Base-by-base conservation (phyloP, 225 moss, liverwort and hornwort genomes). In the Bryoerythrophyllum caledonicum region DNA sequence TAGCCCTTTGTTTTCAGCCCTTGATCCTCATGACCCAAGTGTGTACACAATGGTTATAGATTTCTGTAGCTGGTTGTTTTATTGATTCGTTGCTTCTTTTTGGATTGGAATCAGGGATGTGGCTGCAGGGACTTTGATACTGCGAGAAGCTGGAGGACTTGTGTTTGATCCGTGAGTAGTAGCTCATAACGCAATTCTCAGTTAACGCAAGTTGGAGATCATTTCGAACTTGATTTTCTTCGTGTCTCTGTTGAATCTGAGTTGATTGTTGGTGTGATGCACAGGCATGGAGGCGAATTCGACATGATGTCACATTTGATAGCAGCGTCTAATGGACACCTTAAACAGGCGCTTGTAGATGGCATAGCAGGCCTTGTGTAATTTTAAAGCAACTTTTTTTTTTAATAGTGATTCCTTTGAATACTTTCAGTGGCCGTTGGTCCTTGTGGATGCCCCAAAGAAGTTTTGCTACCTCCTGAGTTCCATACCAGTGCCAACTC, bases 111-210 rank as follows among this genome's bases (percentile, higher is more conserved):
- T 35, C 83, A 94, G 92, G 96, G 99, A 99, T 76, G 95, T 99
- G n/a, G 99, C 95, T 54, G 99, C 88, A 2, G 99, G 99, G 56
- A 87, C 80, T 62, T 67, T 95, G 81, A 99, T 99, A 21, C 68
- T 90, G 20, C 81, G 91, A 80, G 95, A 99, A 74, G 99, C 99
- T 38, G 99, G 99, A 19, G 95, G 99, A 76, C 81, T 77, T 3
- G 91, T 95, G n/a, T 99, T 90, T 63, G 88, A 99, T 72, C 94
- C 97, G 83, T 95, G 69, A 72, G 94, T 82, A 41, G 24, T 82
- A 43, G n/a, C 62, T 56, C 34, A 11, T 8, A 35, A 21, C 43
- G 30, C 26, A 37, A 48, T 1, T 57, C 43, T 37, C 15, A 44
- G 30, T 40, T n/a, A n/a, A n/a, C n/a, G 21, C 72, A 26, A 25